A percentile compares a stretch with the other conserved stretches of the same genome.
Conservation (phyloP, 2,329 filamentous ascomycete species). For the Fusarium sp. region DNA sequence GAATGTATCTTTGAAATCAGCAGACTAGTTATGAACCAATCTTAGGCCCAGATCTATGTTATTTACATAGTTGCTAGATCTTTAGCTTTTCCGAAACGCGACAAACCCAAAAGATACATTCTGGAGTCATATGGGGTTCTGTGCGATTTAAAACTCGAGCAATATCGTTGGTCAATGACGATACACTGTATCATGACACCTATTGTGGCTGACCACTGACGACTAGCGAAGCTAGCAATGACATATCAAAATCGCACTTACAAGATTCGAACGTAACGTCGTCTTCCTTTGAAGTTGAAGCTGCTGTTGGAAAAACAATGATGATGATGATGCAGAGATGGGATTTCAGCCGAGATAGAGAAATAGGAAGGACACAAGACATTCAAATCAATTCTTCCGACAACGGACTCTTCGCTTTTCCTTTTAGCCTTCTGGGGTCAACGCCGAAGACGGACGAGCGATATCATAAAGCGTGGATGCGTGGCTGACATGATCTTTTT, state of each 20-base stretch:
- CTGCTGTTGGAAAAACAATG: constrained; percentile 16
- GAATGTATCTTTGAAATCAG: constrained; percentile 2
- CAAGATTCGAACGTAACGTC: constrained; percentile 21
- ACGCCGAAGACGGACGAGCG: constrained; percentile 39
- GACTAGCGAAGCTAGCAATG: constrained; percentile 28
- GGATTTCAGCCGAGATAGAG: constrained; percentile 38
- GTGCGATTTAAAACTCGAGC: background rate
- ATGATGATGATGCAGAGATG: constrained; percentile 30
- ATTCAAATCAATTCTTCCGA: constrained; percentile 39
- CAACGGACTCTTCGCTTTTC: constrained; percentile 46
- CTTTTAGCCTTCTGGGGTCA: constrained; percentile 40
- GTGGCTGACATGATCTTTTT: constrained; percentile 41
- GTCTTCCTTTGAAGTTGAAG: constrained; percentile 22
- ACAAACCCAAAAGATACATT: background rate
- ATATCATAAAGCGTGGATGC: constrained; percentile 25
- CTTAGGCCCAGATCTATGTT: background rate
- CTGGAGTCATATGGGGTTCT: background rate
- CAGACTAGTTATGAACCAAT: constrained; percentile 10
- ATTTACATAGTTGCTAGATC: background rate
- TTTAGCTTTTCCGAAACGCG: too few species aligned
- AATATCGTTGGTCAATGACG: constrained; percentile 43
- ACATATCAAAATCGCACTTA: constrained; percentile 32
- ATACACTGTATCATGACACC: constrained; percentile 27
- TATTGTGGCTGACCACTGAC: constrained; percentile 38
- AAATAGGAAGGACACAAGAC: constrained; percentile 28